These are phyloP conservation scores for Ustilago trichophora DNA, from an alignment of 1,284 basidiomycete genomes.

Conservation along the genomic window DNA sequence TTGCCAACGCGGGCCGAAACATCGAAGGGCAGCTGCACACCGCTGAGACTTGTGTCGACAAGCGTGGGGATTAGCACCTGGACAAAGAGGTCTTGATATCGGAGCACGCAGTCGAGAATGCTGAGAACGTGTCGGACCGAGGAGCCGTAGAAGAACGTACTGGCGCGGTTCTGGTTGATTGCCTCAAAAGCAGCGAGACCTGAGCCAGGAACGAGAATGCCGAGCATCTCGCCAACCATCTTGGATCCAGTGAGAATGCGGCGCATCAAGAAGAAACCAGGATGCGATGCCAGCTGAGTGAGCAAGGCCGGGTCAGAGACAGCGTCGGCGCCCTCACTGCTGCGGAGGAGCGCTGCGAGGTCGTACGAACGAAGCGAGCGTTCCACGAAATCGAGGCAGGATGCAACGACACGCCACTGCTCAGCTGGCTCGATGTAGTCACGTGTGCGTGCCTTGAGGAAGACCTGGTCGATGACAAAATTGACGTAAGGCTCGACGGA, in stretches of 20 bases:
- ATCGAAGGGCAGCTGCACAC: slow-evolving; percentile 42
- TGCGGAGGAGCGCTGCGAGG: slow-evolving; percentile 68
- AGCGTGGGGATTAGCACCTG: slow-evolving; percentile 86
- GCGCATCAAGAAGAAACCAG: slow-evolving; percentile 86
- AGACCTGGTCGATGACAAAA: slow-evolving; percentile 89
- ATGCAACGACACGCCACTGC: slow-evolving; percentile 85
- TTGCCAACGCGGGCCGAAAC: slow-evolving; percentile 48
- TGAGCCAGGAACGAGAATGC: slow-evolving; percentile 71
- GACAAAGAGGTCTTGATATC: slow-evolving; percentile 86
- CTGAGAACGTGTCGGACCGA: slow-evolving; percentile 83
- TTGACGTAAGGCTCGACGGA: slow-evolving; percentile 78
- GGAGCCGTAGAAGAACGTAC: slow-evolving; percentile 73
- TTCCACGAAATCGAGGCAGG: slow-evolving; percentile 85
- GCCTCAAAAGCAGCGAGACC: slow-evolving; percentile 63
- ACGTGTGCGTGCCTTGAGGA: slow-evolving; percentile 71
- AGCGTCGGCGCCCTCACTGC: slow-evolving; percentile 35
- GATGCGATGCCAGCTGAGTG: slow-evolving; percentile 72
- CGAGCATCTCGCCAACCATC: slow-evolving; percentile 77
- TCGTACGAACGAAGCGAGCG: slow-evolving; percentile 82
- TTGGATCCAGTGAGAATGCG: slow-evolving; percentile 78
- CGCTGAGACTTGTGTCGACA: slow-evolving; percentile 68
- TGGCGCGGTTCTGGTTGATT: slow-evolving; percentile 77
- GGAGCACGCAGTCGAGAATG: slow-evolving; percentile 82
- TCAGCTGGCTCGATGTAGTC: slow-evolving; percentile 81
- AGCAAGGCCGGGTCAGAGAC: slow-evolving; percentile 58